Base-by-base conservation (phyloP, 225 moss, liverwort and hornwort species). In the Sphagnum tenellum region DNA sequence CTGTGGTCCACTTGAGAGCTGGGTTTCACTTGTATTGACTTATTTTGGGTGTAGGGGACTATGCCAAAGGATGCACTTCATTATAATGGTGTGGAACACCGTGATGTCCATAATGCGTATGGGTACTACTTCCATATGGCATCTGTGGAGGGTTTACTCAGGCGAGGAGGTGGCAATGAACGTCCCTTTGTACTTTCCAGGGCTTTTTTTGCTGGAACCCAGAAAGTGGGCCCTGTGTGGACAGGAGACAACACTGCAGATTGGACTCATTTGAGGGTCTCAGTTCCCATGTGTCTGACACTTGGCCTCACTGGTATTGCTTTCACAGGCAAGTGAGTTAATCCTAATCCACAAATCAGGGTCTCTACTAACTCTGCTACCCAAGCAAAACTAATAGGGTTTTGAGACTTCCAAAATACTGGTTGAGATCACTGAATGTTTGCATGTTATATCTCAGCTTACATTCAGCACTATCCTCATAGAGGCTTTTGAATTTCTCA, bases 61-160 rank as follows among this genome's bases (percentile, higher is more conserved):
- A 98, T 98, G 98, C 93, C 90, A 51, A 89, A 86, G 70, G 98
- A 98, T 77, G 84, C 84, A 59, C 14, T 98, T 66, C 98, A 98
- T 65, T 50, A 48, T 67, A 86, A 87, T 62, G 74, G 71, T 8
- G 93, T 93, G 75, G 98, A 98, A 63, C 90, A 98, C 82, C 83
- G 98, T 63, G 93, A 98, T 74, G 82, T 98, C 56, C 98, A 98
- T 68, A 98, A 98, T 76, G 98, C 78, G 14, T 93, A 93, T 70
- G 98, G 98, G 55, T 98, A 87, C 49, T 98, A 90, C 60, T 98
- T 77, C 66, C 98, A 98, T 72, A 83, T 98, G 98, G 98, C 87
- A 52, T 80, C 87, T 7, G 73, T 76, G 8, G 86, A 90, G 76
- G 98, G 98, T 56, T 79, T 93, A 45, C 50, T 86, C 54, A 82